Percentiles rank a stretch among this genome's conserved stretches.
Conservation (phyloP, 176 grass and related monocot species). For the Oryza meridionalis region DNA sequence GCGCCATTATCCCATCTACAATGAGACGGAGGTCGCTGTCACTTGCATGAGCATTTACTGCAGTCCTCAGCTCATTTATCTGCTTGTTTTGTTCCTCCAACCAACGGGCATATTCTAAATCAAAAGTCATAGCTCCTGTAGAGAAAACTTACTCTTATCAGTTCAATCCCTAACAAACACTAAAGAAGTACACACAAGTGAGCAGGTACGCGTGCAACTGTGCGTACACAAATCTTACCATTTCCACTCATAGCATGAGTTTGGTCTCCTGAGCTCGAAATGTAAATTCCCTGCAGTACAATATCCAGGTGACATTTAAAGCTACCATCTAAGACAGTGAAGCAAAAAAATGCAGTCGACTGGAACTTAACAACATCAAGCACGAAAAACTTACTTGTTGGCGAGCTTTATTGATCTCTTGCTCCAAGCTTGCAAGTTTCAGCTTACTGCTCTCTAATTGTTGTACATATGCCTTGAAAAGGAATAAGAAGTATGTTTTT, state of each 20-base stretch:
- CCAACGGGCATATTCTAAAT: slow-evolving; percentile 91
- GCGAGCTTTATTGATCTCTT: slow-evolving; percentile 87
- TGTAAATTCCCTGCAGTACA: slow-evolving; percentile 81
- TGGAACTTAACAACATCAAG: slow-evolving; percentile 6
- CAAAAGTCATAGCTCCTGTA: slow-evolving; percentile 85
- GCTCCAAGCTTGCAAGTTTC: slow-evolving; percentile 89
- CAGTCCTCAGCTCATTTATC: slow-evolving; percentile 89
- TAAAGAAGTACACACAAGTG: neutral
- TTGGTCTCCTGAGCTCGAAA: slow-evolving; percentile 91
- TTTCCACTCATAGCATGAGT: slow-evolving; percentile 81
- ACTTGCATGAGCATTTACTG: slow-evolving; percentile 92
- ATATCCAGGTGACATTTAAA: slow-evolving; percentile 28
- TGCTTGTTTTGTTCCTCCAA: slow-evolving; percentile 91
- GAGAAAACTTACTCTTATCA: slow-evolving; percentile 19
- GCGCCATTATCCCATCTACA: slow-evolving; percentile 80
- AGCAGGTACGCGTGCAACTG: neutral
- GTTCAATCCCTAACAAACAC: slow-evolving; percentile 12
- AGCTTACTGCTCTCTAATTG: slow-evolving; percentile 93
- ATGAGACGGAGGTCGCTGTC: slow-evolving; percentile 77
- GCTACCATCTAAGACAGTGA: neutral
- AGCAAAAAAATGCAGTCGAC: slow-evolving; percentile 10
- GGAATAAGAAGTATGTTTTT: slow-evolving; percentile 20
- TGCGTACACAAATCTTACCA: slow-evolving; percentile 43
- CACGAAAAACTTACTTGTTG: slow-evolving; percentile 66
- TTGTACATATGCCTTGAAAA: slow-evolving; percentile 93